Percentiles rank a stretch among this genome's conserved stretches.
phyloP scores from a whole-genome alignment of 176 grass and related monocot genomes.

The Canna indica region DNA sequence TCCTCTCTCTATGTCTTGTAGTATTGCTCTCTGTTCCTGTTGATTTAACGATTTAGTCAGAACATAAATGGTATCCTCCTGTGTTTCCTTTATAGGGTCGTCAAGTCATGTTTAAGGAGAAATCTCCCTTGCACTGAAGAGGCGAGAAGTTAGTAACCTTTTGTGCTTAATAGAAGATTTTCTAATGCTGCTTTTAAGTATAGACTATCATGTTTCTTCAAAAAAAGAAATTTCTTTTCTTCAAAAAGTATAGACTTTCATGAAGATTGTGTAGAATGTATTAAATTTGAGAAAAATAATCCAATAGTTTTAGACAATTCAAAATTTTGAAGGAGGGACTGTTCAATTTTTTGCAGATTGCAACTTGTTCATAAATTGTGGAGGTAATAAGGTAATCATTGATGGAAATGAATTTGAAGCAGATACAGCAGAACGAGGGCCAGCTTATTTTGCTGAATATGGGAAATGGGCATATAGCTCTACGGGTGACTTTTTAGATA shows the following conservation, averaged over 20 bases:
- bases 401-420: conserved; percentile 43
- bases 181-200: not conserved
- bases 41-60: not conserved
- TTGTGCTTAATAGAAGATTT: not conserved
- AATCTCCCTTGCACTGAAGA: conserved; percentile 4
- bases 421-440: conserved; percentile 61
- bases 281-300: not conserved
- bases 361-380: conserved; percentile 81
- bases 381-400: conserved; percentile 37
- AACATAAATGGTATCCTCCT: not conserved
- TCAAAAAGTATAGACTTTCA: not conserved
- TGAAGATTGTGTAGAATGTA: not conserved
- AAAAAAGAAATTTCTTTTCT: too few relatives aligned
- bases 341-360: conserved; percentile 41
- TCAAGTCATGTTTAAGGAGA: conserved; percentile 2
- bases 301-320: not conserved
- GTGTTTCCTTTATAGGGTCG: not conserved
- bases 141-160: conserved; percentile 3
- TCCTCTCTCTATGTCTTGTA: not conserved
- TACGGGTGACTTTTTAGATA: conserved; percentile 77
- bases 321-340: not conserved
- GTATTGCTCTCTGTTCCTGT: not conserved
- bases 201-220: too few relatives aligned
- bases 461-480: conserved; percentile 76
- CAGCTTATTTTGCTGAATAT: conserved; percentile 39